Percentiles rank a stretch among this genome's conserved stretches.
Evolutionary conservation across 176 grass and related monocot species (phyloP).

Genomic region (Sorghum bicolor): DNA sequence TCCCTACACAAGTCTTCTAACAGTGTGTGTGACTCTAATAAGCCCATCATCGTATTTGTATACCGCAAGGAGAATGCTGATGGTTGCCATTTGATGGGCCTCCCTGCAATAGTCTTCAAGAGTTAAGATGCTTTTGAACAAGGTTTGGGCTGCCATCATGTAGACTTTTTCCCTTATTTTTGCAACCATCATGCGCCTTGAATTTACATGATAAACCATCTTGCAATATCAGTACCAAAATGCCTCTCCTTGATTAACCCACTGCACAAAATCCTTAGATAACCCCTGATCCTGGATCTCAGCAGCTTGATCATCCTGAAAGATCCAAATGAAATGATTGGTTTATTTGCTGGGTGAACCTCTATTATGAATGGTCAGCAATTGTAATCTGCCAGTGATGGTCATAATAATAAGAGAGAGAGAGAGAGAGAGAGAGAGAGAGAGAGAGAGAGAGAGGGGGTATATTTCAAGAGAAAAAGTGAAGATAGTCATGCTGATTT

Average conservation of each 20-base stretch:
- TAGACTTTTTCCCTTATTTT: not conserved
- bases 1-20: slow-evolving; percentile 40
- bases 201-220: slow-evolving; percentile 1
- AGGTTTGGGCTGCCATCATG: slow-evolving; percentile 17
- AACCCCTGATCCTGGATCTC: slow-evolving; percentile 38
- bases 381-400: not conserved
- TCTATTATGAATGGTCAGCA: not conserved
- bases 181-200: too few species aligned
- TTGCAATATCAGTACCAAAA: slow-evolving; percentile 63
- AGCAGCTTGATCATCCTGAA: slow-evolving; percentile 33
- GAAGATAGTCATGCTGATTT: not conserved
- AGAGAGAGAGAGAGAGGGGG: too few species aligned
- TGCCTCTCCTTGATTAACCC: slow-evolving; percentile 53
- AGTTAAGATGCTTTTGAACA: slow-evolving; percentile 13
- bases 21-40: not conserved
- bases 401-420: too few species aligned
- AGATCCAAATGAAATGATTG: slow-evolving; percentile 25
- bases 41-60: not conserved
- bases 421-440: too few species aligned
- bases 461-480: not conserved
- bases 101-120: not conserved
- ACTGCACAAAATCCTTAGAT: slow-evolving; percentile 53
- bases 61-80: slow-evolving; percentile 13
- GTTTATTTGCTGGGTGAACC: slow-evolving; percentile 4
- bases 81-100: not conserved